Evolutionary conservation across 768 basidiomycete genomes (phyloP).

Genomic region (Suillus placidus): DNA sequence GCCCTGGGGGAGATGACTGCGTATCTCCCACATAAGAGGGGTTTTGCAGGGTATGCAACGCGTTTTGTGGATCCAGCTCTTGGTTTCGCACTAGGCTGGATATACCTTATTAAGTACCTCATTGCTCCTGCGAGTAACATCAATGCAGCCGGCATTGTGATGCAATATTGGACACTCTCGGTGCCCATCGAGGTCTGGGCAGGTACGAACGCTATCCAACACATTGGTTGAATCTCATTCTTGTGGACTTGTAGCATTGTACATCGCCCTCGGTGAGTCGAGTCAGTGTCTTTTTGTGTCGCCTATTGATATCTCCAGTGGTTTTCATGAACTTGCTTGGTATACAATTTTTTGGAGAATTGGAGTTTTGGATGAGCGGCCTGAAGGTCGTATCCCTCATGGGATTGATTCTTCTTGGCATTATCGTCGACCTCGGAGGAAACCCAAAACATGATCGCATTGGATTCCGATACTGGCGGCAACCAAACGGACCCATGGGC

Average conservation of each 20-base stretch:
- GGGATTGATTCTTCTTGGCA: slow-evolving; percentile 15
- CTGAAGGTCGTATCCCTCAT: slow-evolving; percentile 58
- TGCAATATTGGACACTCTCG: slow-evolving; percentile 50
- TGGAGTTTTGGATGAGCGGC: slow-evolving; percentile 75
- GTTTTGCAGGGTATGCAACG: slow-evolving; percentile 61
- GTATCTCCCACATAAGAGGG: slow-evolving; percentile 61
- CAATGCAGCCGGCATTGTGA: slow-evolving; percentile 61
- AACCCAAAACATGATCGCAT: slow-evolving; percentile 38
- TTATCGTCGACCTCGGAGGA: slow-evolving; percentile 66
- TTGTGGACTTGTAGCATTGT: slow-evolving; percentile 44
- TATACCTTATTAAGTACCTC: slow-evolving; percentile 64
- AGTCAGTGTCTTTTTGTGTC: neutral
- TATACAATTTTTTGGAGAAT: slow-evolving; percentile 69
- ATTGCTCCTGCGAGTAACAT: slow-evolving; percentile 70
- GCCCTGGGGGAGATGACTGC: slow-evolving; percentile 44
- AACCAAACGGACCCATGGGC: slow-evolving; percentile 60
- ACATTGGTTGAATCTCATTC: slow-evolving; percentile 1
- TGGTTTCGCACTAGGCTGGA: slow-evolving; percentile 61
- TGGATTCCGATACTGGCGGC: slow-evolving; percentile 48
- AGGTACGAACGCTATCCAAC: slow-evolving; percentile 42
- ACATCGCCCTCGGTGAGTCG: slow-evolving; percentile 56
- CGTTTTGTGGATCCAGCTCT: slow-evolving; percentile 72
- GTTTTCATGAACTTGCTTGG: slow-evolving; percentile 55
- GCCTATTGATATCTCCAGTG: slow-evolving; percentile 1
- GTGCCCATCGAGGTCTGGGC: slow-evolving; percentile 59